These are phyloP conservation scores for Chaetomiaceae sp. DNA, from an alignment of 2,329 filamentous ascomycete species.

Conservation along the genomic window DNA sequence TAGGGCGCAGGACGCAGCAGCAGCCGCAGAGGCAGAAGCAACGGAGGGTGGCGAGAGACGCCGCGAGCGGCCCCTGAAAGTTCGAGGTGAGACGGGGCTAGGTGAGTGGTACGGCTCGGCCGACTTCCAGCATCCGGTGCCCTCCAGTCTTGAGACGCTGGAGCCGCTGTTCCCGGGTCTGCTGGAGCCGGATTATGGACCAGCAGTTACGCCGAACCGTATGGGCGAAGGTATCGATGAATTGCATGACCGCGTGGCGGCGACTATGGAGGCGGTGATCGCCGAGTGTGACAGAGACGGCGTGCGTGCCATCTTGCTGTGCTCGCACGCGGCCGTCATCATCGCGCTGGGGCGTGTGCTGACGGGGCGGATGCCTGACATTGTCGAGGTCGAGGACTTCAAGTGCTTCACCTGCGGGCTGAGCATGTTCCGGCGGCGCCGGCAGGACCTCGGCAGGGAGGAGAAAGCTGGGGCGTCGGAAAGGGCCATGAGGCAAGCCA, in stretches of 20 bases:
- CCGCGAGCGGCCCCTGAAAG: slow-evolving; percentile 26
- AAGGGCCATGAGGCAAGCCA: not conserved
- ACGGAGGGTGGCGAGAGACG: not conserved
- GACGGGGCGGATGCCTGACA: slow-evolving; percentile 69
- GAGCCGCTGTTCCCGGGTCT: slow-evolving; percentile 60
- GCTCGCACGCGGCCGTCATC: slow-evolving; percentile 82
- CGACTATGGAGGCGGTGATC: slow-evolving; percentile 64
- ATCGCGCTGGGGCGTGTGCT: slow-evolving; percentile 80
- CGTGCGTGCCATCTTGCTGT: slow-evolving; percentile 68
- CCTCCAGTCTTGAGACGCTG: slow-evolving; percentile 59
- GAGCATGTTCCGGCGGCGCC: slow-evolving; percentile 52
- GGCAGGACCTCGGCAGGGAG: slow-evolving; percentile 1
- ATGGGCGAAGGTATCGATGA: slow-evolving; percentile 74
- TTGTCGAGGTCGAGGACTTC: slow-evolving; percentile 71
- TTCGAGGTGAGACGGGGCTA: slow-evolving; percentile 52
- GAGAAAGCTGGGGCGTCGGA: not conserved
- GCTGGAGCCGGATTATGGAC: slow-evolving; percentile 50
- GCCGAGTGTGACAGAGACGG: slow-evolving; percentile 63
- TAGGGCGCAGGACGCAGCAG: slow-evolving; percentile 7
- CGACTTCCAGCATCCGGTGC: slow-evolving; percentile 76
- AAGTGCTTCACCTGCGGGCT: slow-evolving; percentile 76
- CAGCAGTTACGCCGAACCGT: slow-evolving; percentile 60
- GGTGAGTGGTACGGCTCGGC: slow-evolving; percentile 91
- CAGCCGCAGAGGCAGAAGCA: not conserved
- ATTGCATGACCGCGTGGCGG: slow-evolving; percentile 73